A percentile compares a stretch with the other conserved stretches of the same genome.
Evolutionary conservation across 768 basidiomycete genomes (phyloP).

Genomic region (Termitomyces sp.): DNA sequence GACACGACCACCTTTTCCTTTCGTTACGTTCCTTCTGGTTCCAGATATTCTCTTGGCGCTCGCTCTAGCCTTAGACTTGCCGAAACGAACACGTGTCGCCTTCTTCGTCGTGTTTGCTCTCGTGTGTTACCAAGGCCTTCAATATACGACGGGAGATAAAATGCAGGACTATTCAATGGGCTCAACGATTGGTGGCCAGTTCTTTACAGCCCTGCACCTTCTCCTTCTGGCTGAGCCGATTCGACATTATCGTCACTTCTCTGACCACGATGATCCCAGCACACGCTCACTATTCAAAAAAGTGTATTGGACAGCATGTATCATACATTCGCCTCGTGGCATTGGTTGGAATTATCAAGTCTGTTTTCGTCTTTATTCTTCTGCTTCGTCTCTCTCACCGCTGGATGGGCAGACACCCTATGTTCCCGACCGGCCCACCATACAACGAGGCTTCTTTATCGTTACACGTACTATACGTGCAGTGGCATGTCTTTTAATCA

Average conservation of each 20-base stretch:
- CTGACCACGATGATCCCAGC: slow-evolving; percentile 11
- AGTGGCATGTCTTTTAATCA: slow-evolving; percentile 14
- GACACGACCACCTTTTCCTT: not conserved
- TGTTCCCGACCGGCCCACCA: not conserved
- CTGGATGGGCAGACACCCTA: not conserved
- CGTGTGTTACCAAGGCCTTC: slow-evolving; percentile 1
- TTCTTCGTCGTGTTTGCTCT: slow-evolving; percentile 5
- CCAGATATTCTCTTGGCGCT: slow-evolving; percentile 4
- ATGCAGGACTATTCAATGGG: slow-evolving; percentile 18
- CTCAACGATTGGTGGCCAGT: slow-evolving; percentile 11
- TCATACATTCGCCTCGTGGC: slow-evolving; percentile 16
- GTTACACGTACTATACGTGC: slow-evolving; percentile 8
- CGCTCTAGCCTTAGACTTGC: not conserved
- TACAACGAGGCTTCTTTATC: slow-evolving; percentile 12
- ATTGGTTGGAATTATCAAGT: slow-evolving; percentile 21
- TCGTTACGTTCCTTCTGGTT: slow-evolving; percentile 2
- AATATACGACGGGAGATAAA: slow-evolving; percentile 16
- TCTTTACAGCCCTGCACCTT: slow-evolving; percentile 19
- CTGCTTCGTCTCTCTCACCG: not conserved
- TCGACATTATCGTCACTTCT: slow-evolving; percentile 13
- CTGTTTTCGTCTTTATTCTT: not conserved
- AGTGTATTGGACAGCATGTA: slow-evolving; percentile 15
- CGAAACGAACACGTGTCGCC: not conserved
- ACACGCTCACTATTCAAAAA: slow-evolving; percentile 12
- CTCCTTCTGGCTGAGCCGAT: slow-evolving; percentile 17